phyloP scores from a whole-genome alignment of 768 basidiomycete species.

The Mycena pura region DNA sequence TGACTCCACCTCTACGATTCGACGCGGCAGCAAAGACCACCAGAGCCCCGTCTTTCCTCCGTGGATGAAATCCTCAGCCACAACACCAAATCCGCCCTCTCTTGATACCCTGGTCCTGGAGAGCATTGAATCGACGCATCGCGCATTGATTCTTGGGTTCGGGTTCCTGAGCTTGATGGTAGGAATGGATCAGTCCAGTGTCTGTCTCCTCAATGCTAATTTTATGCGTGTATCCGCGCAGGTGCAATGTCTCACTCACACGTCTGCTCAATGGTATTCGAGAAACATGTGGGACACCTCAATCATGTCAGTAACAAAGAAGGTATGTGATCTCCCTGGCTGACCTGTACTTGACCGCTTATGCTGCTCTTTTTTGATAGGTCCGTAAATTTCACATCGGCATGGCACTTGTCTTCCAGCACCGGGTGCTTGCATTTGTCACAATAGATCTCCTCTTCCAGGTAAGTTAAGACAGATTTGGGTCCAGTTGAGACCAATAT shows the following conservation, averaged over 20 bases:
- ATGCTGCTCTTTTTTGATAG: not conserved
- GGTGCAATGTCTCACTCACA: constrained; percentile 2
- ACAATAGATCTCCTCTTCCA: constrained; percentile 28
- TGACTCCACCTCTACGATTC: not conserved
- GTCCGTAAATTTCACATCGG: constrained; percentile 19
- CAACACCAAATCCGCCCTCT: not conserved
- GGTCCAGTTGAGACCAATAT: not conserved
- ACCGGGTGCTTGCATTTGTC: constrained; percentile 27
- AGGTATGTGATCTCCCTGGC: not conserved
- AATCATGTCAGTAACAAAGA: not conserved
- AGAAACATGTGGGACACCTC: not conserved
- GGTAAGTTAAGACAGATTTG: constrained; percentile 10
- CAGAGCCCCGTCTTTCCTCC: not conserved
- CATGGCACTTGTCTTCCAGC: constrained; percentile 27
- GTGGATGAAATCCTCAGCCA: not conserved
- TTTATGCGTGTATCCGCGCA: too few species aligned
- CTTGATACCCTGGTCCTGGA: not conserved
- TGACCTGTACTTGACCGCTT: not conserved
- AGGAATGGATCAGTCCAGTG: not conserved
- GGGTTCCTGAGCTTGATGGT: not conserved
- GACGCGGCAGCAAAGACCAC: not conserved
- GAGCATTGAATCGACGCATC: not conserved
- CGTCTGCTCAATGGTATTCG: not conserved
- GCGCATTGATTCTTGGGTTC: not conserved
- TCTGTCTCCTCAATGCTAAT: not conserved